Evolutionary conservation across 2,329 filamentous ascomycete genomes (phyloP), one percentile per base, ranked within the genome.

Genomic region (Lecanoromycetidae sp.): DNA sequence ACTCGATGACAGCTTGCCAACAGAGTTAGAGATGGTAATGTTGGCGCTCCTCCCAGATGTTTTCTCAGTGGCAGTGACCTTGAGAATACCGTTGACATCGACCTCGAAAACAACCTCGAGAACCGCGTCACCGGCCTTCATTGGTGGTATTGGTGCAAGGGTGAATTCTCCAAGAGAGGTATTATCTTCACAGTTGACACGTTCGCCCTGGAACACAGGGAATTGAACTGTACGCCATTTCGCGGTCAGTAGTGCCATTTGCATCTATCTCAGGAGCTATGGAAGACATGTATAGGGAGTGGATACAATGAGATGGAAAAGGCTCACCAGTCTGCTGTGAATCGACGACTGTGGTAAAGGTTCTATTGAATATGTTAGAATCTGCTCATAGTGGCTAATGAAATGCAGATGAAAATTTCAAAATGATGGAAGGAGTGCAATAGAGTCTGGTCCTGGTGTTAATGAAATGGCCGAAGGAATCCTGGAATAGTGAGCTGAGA

Each of bases 1-100:
- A 54, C 72, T 71, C 45, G 82, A 84, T 54, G 87, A 94, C 58
- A 98, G 86, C 78, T 98, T 98, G 69, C 91, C 91, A 62, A 98
- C 90, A 51, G 91, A 94, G 81, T 98, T 98, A 71, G 86, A 87
- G 72, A 98, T 98, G 67, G 91, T 98, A 70, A 98, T 98, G 81
- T 98, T 98, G 71, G 91, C 91, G 64, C 78, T 91, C 68, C 91
- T 88, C 63, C 91, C 91, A 27, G 91, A 94, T 59, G 87, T 90
- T 82, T 98, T 98, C 80, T 98, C 91, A 39, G 90, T 95, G 58
- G 91, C 91, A 55, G 90, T 96, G 63, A 96, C 91, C 82, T 98
- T 98, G 57, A 98, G 82, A 68, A 95, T 94, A 82, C 91, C 91
- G 77, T 98, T 98, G 78, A 95, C 91, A 60, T 98, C 91, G 64